phyloP scores from a whole-genome alignment of 768 basidiomycete genomes.

The Agaricus blazei region DNA sequence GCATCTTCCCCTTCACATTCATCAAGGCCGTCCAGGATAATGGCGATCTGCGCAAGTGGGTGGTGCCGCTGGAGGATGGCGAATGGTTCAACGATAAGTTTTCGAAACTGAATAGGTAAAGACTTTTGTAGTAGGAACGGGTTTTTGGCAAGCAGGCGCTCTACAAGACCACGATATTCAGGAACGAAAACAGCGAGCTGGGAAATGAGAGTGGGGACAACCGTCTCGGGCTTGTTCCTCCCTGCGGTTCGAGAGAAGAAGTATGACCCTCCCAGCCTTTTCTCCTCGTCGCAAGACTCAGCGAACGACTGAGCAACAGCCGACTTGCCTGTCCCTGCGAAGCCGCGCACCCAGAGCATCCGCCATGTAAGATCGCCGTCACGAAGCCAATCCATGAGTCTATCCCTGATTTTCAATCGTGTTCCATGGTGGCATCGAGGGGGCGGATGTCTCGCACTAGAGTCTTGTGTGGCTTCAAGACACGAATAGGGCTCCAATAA shows the following conservation, averaged over 20 bases:
- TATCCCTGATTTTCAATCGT: not conserved
- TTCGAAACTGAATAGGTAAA: not conserved
- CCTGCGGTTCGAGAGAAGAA: not conserved
- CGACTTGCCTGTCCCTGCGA: constrained; percentile 9
- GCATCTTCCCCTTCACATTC: not conserved
- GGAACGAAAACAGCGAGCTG: not conserved
- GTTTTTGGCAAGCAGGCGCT: not conserved
- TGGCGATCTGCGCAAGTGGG: not conserved
- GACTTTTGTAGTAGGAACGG: not conserved
- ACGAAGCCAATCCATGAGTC: not conserved
- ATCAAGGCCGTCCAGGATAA: constrained; percentile 3
- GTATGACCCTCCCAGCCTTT: not conserved
- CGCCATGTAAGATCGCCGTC: not conserved
- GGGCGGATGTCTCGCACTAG: not conserved
- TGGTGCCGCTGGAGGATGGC: not conserved
- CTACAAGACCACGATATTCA: not conserved
- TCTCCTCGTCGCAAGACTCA: not conserved
- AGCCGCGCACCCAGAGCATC: constrained; percentile 5
- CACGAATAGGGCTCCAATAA: not conserved
- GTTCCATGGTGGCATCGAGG: not conserved
- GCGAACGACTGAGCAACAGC: constrained; percentile 5
- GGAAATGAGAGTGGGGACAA: not conserved
- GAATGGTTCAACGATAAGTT: constrained; percentile 2
- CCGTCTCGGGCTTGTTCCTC: not conserved
- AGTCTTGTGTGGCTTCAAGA: not conserved